phyloP scores from a whole-genome alignment of 805 yeast species.

The Saturnispora halmiae region DNA sequence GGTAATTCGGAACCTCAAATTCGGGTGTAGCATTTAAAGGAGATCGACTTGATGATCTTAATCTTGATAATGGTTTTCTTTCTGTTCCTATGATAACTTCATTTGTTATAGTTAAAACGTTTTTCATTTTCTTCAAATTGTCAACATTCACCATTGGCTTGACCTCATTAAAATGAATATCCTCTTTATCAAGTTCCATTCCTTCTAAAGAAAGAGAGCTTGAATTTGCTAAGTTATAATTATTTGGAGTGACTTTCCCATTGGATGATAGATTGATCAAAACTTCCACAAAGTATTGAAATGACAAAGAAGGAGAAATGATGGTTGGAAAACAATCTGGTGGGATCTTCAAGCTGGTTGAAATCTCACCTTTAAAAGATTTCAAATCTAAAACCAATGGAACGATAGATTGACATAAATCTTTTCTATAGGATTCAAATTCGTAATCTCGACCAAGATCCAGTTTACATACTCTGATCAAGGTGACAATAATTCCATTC shows the following conservation, averaged over 20 bases:
- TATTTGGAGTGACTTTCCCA: background rate
- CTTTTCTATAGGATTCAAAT: constrained; percentile 71
- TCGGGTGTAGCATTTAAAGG: constrained; percentile 1
- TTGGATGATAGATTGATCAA: constrained; percentile 56
- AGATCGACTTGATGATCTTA: constrained; percentile 12
- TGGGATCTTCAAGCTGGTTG: constrained; percentile 63
- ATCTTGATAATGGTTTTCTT: constrained; percentile 33
- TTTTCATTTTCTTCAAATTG: constrained; percentile 60
- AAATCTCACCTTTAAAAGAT: constrained; percentile 46
- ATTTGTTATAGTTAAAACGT: constrained; percentile 72
- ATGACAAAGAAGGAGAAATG: constrained; percentile 58
- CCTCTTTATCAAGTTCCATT: constrained; percentile 17
- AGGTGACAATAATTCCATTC: constrained; percentile 67
- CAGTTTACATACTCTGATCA: constrained; percentile 70
- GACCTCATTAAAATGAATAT: constrained; percentile 17
- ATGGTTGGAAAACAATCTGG: constrained; percentile 83
- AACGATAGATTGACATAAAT: constrained; percentile 63
- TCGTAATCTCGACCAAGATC: constrained; percentile 51
- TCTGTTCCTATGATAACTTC: constrained; percentile 78
- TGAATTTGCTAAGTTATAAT: background rate
- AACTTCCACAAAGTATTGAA: constrained; percentile 79
- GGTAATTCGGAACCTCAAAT: constrained; percentile 6
- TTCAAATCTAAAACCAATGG: constrained; percentile 74
- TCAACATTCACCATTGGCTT: constrained; percentile 65
- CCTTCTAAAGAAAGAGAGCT: background rate